Percentiles rank a stretch among this genome's conserved stretches.
Conservation (phyloP, 2,329 filamentous ascomycete species). For the Pezicula rhizophila region DNA sequence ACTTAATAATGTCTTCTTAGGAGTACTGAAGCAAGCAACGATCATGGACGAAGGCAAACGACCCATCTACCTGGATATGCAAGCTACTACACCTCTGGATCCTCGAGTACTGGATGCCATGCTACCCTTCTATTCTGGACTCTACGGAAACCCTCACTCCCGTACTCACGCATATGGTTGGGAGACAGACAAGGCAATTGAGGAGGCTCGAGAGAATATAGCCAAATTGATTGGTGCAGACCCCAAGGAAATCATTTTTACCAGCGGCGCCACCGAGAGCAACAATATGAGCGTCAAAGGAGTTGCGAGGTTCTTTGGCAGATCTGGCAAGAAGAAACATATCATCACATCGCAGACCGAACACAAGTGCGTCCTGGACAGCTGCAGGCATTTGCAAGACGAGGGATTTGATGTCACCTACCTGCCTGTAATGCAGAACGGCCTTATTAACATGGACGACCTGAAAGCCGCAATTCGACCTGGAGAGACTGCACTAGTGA, state of each 20-base stretch:
- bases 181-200: slow-evolving; percentile 93
- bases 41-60: slow-evolving; percentile 88
- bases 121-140: slow-evolving; percentile 87
- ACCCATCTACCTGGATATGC: slow-evolving; percentile 97
- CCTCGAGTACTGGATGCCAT: slow-evolving; percentile 93
- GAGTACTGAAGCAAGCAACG: slow-evolving; percentile 84
- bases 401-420: slow-evolving; percentile 98
- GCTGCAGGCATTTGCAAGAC: slow-evolving; percentile 92
- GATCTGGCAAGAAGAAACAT: slow-evolving; percentile 93
- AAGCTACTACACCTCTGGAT: slow-evolving; percentile 92
- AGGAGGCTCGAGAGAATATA: slow-evolving; percentile 77
- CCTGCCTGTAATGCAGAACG: slow-evolving; percentile 79
- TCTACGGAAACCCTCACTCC: slow-evolving; percentile 96
- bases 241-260: slow-evolving; percentile 97
- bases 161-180: slow-evolving; percentile 97
- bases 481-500: slow-evolving; percentile 78
- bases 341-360: slow-evolving; percentile 97
- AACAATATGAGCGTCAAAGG: slow-evolving; percentile 99
- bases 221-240: slow-evolving; percentile 88
- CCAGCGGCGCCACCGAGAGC: slow-evolving; percentile 93
- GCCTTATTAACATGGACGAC: slow-evolving; percentile 77
- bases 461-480: slow-evolving; percentile 85
- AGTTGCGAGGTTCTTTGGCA: slow-evolving; percentile 90
- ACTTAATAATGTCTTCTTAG: slow-evolving; percentile 29
- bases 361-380: slow-evolving; percentile 98